A percentile compares a stretch with the other conserved stretches of the same genome.
These are phyloP conservation scores for Aspergillus piperis DNA, from an alignment of 2,329 filamentous ascomycete genomes.

Conservation along the genomic window DNA sequence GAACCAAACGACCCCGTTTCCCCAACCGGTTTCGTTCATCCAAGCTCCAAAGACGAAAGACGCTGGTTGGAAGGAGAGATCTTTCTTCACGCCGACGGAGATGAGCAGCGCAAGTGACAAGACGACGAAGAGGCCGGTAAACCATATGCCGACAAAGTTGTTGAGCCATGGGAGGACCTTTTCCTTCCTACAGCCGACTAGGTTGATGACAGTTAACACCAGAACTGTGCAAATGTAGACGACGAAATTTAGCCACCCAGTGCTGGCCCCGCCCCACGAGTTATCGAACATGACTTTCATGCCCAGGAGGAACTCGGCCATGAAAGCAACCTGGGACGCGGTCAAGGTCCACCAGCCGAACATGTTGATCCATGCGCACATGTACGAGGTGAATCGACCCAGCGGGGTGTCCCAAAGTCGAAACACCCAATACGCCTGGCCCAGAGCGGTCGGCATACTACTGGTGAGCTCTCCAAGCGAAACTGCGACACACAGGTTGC, in stretches of 20 bases:
- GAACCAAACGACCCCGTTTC: constrained; percentile 60
- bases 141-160: constrained; percentile 58
- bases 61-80: constrained; percentile 51
- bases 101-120: constrained; percentile 56
- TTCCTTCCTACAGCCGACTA: constrained; percentile 54
- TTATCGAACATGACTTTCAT: constrained; percentile 58
- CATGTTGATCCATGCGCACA: constrained; percentile 63
- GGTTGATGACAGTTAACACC: constrained; percentile 53
- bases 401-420: constrained; percentile 41
- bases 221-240: constrained; percentile 56
- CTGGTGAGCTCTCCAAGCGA: constrained; percentile 68
- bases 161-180: constrained; percentile 55
- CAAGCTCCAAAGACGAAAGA: constrained; percentile 57
- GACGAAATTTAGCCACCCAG: constrained; percentile 58
- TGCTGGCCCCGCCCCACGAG: constrained; percentile 47
- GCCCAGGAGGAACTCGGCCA: constrained; percentile 59
- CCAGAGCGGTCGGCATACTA: constrained; percentile 61
- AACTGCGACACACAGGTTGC: constrained; percentile 63
- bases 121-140: constrained; percentile 55
- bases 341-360: constrained; percentile 62
- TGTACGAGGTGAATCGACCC: constrained; percentile 56
- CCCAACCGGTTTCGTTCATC: constrained; percentile 57
- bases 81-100: constrained; percentile 50
- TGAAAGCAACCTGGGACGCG: constrained; percentile 59
- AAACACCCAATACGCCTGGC: constrained; percentile 61